These are phyloP conservation scores for Pezicula radicicola DNA, from an alignment of 2,329 filamentous ascomycete species.

Conservation along the genomic window DNA sequence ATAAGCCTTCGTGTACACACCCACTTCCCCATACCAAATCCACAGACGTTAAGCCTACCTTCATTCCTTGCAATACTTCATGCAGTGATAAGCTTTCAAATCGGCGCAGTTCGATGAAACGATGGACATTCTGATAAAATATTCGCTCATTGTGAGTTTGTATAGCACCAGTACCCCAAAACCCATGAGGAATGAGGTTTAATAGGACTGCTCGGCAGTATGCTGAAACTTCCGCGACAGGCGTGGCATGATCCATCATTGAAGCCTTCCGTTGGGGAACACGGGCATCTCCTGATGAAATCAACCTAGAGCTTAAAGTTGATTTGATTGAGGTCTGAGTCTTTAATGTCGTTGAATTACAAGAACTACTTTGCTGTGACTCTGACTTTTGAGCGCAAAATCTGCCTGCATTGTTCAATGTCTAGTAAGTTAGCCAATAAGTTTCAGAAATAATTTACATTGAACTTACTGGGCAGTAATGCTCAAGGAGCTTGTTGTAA, in stretches of 20 bases:
- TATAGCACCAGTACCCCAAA: slow-evolving; percentile 64
- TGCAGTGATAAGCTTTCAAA: slow-evolving; percentile 82
- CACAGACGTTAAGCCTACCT: slow-evolving; percentile 46
- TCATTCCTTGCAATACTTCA: slow-evolving; percentile 71
- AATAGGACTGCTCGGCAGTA: slow-evolving; percentile 78
- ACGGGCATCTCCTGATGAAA: slow-evolving; percentile 19
- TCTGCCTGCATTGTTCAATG: background rate
- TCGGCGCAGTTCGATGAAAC: slow-evolving; percentile 72
- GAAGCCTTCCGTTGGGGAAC: slow-evolving; percentile 29
- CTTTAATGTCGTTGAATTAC: slow-evolving; percentile 12
- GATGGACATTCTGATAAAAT: slow-evolving; percentile 68
- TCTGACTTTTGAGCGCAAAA: slow-evolving; percentile 3
- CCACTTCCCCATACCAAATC: background rate
- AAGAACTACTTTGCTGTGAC: slow-evolving; percentile 17
- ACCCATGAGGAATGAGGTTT: slow-evolving; percentile 68
- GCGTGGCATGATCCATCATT: slow-evolving; percentile 66
- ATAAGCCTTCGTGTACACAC: slow-evolving; percentile 1
- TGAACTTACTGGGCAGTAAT: slow-evolving; percentile 68
- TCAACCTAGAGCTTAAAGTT: slow-evolving; percentile 3
- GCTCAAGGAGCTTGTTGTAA: slow-evolving; percentile 71
- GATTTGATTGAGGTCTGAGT: slow-evolving; percentile 14
- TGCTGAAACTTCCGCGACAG: slow-evolving; percentile 68
- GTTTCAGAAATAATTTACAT: background rate
- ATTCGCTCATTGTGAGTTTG: slow-evolving; percentile 56
- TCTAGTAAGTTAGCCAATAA: background rate